Evolutionary conservation across 306 rosid species (phyloP), one percentile per base, ranked within the genome.

Genomic region (Lagenaria siceraria): DNA sequence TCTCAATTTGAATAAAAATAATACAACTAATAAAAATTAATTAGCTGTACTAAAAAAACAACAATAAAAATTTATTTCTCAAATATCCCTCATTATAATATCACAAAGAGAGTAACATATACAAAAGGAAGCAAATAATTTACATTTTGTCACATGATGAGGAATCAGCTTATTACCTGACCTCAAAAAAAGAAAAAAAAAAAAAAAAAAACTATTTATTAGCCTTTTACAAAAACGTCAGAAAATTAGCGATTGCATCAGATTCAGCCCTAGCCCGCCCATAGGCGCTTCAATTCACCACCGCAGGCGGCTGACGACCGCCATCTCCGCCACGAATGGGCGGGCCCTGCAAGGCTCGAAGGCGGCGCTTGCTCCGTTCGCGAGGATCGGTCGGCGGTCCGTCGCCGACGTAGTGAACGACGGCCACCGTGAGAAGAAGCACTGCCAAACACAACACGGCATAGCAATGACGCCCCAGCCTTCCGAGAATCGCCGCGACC

Each of bases 371-470:
- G 75, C 64, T 78, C 19, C 81, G 52, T 24, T 75, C 66, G 17
- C 52, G 78, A 0, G 19, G 65, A 15, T 56, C 35, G 4, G 21
- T 22, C 11, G 70, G 79, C 17, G 58, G 54, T 1, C 15, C 53
- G 9, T 76, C 79, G 53, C 46, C 62, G 6, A 77, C 82, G 48
- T 43, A 82, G 81, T 74, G 86, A 72, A 71, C 70, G 6, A 84
- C 51, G 8, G 81, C 73, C 35, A 77, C 81, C 33, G 75, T 62
- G 21, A 87, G 33, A 68, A 84, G 80, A 19, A 80, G 33, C 36
- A 87, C 83, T 36, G 87, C 85, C 76, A 87, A 65, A 35, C 86
- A 87, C 80, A 84, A 9, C n/a, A 84, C 80, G 4, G 88, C 88
- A 33, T 82, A 87, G 78, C 80, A 84, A 13, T 66, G 86, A 25